Percentiles rank a stretch among this genome's conserved stretches.
Conservation (phyloP, 1,284 basidiomycete genomes). For the Ceratobasidium sp. region DNA sequence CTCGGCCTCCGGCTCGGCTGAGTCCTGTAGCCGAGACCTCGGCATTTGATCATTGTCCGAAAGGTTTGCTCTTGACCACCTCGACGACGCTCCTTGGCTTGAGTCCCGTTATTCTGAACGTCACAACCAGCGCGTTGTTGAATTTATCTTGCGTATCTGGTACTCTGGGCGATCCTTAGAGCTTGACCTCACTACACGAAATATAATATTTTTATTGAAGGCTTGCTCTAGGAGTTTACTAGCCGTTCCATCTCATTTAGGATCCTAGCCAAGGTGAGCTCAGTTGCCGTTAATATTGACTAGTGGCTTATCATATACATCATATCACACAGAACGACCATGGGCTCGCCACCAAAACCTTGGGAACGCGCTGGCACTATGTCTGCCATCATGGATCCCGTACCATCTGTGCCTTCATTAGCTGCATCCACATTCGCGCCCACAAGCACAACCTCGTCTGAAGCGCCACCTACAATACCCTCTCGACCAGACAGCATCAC, state of each 20-base stretch:
- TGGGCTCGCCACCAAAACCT: constrained; percentile 86
- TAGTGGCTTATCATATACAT: neutral
- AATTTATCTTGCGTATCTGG: neutral
- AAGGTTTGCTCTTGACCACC: constrained; percentile 35
- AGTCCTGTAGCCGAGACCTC: constrained; percentile 11
- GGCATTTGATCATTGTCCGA: constrained; percentile 9
- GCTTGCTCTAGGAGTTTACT: neutral
- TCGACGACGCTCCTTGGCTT: constrained; percentile 1
- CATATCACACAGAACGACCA: constrained; percentile 52
- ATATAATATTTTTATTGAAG: neutral
- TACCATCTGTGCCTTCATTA: constrained; percentile 52
- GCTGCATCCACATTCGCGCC: constrained; percentile 52
- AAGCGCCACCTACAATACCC: constrained; percentile 60
- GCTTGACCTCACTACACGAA: neutral
- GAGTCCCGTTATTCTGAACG: neutral
- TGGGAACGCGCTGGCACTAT: constrained; percentile 75
- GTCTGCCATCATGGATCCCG: constrained; percentile 54
- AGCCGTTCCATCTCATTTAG: neutral
- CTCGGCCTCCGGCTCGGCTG: constrained; percentile 11
- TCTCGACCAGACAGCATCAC: constrained; percentile 63
- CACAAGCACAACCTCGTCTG: constrained; percentile 39
- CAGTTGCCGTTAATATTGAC: neutral
- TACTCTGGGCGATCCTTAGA: neutral
- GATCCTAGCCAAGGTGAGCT: neutral
- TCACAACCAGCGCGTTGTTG: neutral